Evolutionary conservation across 768 basidiomycete genomes (phyloP), one percentile per base, ranked within the genome.

Genomic region (Pisolithus microcarpus): DNA sequence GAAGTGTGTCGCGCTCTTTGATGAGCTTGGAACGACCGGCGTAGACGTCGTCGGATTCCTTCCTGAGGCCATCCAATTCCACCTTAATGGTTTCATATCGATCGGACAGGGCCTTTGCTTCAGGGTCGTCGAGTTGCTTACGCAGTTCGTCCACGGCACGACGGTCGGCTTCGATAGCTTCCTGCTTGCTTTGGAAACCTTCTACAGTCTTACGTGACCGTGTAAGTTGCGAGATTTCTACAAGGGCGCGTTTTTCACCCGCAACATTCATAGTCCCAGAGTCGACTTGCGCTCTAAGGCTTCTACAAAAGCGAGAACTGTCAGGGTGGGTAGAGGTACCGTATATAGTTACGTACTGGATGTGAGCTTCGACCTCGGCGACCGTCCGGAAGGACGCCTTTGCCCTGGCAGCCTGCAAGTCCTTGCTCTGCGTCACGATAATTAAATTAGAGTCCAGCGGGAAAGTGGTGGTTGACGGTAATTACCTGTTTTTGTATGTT

Each of bases 191-290:
- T 57, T 90, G 81, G 75, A 94, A 92, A 48, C 77, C 65, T 67
- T 98, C 93, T 52, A 98, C 82, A 11, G 72, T 70, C 64, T 77
- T 84, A 47, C 91, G 84, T 52, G 70, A 76, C 39, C 91, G 85
- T 62, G 80, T 89, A 55, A 75, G 71, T 40, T 77, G 75, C 54
- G 76, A 80, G 54, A 99, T 95, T 60, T 98, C 95, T 57, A 81
- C 78, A n/a, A 99, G 77, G 5, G 93, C 89, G 47, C 91, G 85
- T 71, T 96, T 97, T 70, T 99, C 96, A 51, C 96, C 94, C 24
- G 84, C 92, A 52, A 98, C 77, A 65, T 91, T 96, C 78, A 99
- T 77, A 52, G 61, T 81, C 23, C 95, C 95, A 5, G 90, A 90
- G 64, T 98, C 95, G 48, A 99, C 84, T 65, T 92, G 88, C 62